These are phyloP conservation scores for Cochlearia excelsa DNA, from an alignment of 345 rosid species.

Conservation along the genomic window DNA sequence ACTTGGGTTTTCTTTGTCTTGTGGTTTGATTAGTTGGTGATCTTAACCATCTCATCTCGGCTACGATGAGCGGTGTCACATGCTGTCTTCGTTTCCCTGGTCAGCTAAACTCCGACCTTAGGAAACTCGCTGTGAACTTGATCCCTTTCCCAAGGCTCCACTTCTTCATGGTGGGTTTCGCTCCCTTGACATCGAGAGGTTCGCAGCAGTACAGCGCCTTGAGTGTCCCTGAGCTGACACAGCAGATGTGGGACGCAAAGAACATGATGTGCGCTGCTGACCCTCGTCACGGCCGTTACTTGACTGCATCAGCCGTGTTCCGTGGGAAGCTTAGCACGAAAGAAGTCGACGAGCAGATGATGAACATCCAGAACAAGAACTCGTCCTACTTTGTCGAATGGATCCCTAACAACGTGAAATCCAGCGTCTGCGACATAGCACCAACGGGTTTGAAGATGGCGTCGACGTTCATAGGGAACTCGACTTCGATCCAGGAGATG, in stretches of 20 bases:
- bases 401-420: slow-evolving; percentile 42
- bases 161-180: slow-evolving; percentile 35
- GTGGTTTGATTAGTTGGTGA: slow-evolving; percentile 35
- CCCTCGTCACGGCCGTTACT: too few species aligned
- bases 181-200: slow-evolving; percentile 33
- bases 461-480: slow-evolving; percentile 32
- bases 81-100: slow-evolving; percentile 35
- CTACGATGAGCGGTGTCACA: slow-evolving; percentile 43
- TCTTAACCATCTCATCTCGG: slow-evolving; percentile 42
- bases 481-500: too few species aligned
- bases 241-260: slow-evolving; percentile 45
- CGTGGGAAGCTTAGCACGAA: slow-evolving; percentile 43
- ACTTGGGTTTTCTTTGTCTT: slow-evolving; percentile 15
- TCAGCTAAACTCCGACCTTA: slow-evolving; percentile 32
- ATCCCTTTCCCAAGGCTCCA: slow-evolving; percentile 42
- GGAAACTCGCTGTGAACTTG: slow-evolving; percentile 42
- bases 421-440: slow-evolving; percentile 43
- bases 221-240: slow-evolving; percentile 42
- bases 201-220: slow-evolving; percentile 43
- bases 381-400: slow-evolving; percentile 4
- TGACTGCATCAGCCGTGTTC: slow-evolving; percentile 41
- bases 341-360: slow-evolving; percentile 18
- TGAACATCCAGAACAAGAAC: too few species aligned
- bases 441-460: slow-evolving; percentile 43
- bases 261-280: slow-evolving; percentile 27